Conservation (phyloP, 176 grass and related monocot genomes). For the Ananas comosus region DNA sequence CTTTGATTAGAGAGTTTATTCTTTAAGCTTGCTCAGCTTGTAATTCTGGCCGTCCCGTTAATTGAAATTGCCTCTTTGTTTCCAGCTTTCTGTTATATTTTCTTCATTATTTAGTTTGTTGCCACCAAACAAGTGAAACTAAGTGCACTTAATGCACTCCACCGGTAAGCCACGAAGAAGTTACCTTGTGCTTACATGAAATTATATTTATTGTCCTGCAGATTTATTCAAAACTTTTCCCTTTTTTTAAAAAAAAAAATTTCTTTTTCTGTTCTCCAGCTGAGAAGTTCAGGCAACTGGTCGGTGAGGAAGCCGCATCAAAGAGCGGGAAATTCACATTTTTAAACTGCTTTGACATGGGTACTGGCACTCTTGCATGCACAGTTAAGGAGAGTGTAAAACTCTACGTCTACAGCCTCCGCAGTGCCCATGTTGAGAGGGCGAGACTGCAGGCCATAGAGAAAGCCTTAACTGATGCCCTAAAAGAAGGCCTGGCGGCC, state of each 20-base stretch:
- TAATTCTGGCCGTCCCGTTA: too few species aligned
- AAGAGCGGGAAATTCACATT: conserved; percentile 98
- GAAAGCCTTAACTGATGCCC: conserved; percentile 58
- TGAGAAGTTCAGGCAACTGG: conserved; percentile 90
- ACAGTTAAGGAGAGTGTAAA: conserved; percentile 77
- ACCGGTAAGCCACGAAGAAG: too few species aligned
- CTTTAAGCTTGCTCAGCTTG: too few species aligned
- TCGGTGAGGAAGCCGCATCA: conserved; percentile 76
- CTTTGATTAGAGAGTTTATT: too few species aligned
- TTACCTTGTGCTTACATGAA: neutral
- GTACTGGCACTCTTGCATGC: conserved; percentile 77
- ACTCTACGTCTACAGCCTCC: conserved; percentile 74
- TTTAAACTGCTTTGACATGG: conserved; percentile 92
- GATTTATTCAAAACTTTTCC: too few species aligned
- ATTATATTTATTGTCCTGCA: neutral
- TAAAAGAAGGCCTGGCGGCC: conserved; percentile 42
- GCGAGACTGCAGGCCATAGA: conserved; percentile 46
- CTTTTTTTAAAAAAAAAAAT: neutral
- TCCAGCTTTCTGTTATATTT: too few species aligned
- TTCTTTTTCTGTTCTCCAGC: conserved; percentile 39
- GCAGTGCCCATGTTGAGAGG: conserved; percentile 59
- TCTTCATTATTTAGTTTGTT: too few species aligned
- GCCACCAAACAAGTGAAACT: too few species aligned
- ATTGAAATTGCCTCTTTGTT: too few species aligned
- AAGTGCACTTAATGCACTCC: too few species aligned